Conservation (phyloP, 192 early-diverging fungal genomes). For the Backusella sp. region DNA sequence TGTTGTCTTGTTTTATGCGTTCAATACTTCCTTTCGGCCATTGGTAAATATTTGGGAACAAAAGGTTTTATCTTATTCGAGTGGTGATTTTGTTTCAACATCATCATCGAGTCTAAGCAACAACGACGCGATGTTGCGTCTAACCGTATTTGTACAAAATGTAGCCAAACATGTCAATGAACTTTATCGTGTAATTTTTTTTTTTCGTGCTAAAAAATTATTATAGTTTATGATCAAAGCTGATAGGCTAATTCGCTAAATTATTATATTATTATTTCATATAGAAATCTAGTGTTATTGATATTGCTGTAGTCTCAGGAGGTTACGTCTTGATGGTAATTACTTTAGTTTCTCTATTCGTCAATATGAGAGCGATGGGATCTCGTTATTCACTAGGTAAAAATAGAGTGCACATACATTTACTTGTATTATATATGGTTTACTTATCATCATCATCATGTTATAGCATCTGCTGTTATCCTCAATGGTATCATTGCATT, state of each 20-base stretch:
- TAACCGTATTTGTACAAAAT: slow-evolving; percentile 48
- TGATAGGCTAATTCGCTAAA: neutral
- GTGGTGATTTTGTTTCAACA: slow-evolving; percentile 36
- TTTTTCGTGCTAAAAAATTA: neutral
- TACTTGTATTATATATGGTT: slow-evolving; percentile 12
- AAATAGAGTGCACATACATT: neutral
- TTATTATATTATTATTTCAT: neutral
- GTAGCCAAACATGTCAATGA: slow-evolving; percentile 57
- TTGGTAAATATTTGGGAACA: slow-evolving; percentile 49
- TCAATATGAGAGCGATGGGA: slow-evolving; percentile 82
- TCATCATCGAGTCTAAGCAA: slow-evolving; percentile 25
- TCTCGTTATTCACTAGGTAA: slow-evolving; percentile 70
- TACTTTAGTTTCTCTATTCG: slow-evolving; percentile 74
- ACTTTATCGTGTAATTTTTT: slow-evolving; percentile 47
- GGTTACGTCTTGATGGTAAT: slow-evolving; percentile 78
- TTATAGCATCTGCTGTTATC: slow-evolving; percentile 50
- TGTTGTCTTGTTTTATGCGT: slow-evolving; percentile 45
- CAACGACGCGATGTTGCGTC: slow-evolving; percentile 50
- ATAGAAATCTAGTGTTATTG: slow-evolving; percentile 64
- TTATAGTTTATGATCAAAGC: neutral
- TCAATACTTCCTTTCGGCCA: slow-evolving; percentile 42
- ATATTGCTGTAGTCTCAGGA: slow-evolving; percentile 72
- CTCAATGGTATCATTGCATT: slow-evolving; percentile 72
- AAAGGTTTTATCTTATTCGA: slow-evolving; percentile 45
- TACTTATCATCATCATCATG: slow-evolving; percentile 34